Evolutionary conservation across 75 land plant genomes (phyloP).

Genomic region (Selaginella tamariscina): DNA sequence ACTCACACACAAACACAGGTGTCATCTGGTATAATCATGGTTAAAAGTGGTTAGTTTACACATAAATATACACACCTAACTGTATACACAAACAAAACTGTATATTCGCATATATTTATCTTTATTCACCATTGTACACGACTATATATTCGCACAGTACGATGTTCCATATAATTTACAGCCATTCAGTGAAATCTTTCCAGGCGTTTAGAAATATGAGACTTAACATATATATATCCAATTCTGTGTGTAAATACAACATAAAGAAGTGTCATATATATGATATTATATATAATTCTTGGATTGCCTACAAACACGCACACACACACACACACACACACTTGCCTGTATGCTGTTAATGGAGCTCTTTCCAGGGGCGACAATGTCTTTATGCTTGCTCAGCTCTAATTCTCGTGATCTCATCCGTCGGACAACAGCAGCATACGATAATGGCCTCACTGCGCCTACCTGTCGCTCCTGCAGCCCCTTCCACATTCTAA

Average conservation of each 20-base stretch:
- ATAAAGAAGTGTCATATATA: not conserved
- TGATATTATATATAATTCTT: not conserved
- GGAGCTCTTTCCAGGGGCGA: conserved; percentile 56
- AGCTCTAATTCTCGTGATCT: conserved; percentile 38
- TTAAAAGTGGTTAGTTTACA: no score
- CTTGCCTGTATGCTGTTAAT: conserved; percentile 71
- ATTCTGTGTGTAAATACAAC: not conserved
- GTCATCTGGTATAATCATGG: no score
- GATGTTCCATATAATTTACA: no score
- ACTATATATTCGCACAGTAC: no score
- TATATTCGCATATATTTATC: no score
- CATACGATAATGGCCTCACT: conserved; percentile 33
- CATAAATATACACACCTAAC: conserved; percentile 7
- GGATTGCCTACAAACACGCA: not conserved
- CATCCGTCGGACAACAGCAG: conserved; percentile 28
- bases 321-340: not conserved
- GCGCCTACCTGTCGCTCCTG: conserved; percentile 49
- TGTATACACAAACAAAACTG: not conserved
- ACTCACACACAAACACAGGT: no score
- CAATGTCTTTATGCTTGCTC: conserved; percentile 54
- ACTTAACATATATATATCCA: conserved; percentile 4
- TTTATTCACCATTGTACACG: no score
- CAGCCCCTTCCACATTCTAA: conserved; percentile 64
- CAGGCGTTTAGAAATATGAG: not conserved
- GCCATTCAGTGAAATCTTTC: not conserved